Evolutionary conservation across 2,329 filamentous ascomycete species (phyloP).

Genomic region (Scedosporium minutisporum): DNA sequence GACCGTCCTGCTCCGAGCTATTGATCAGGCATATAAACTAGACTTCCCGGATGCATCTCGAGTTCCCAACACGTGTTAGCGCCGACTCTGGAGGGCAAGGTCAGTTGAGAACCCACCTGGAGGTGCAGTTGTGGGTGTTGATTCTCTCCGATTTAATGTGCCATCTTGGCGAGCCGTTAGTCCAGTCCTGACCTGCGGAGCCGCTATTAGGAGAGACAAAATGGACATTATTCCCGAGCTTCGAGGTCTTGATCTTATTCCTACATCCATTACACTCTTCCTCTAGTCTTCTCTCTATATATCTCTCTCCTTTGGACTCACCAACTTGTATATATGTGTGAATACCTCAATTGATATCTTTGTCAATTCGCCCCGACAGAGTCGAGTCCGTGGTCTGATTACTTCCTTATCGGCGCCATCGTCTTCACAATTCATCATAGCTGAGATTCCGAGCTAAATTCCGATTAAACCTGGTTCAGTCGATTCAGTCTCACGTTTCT

Average conservation of each 20-base stretch:
- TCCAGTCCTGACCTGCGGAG: neutral
- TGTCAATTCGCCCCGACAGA: too few relatives aligned
- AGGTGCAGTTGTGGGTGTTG: neutral
- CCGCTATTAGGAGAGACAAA: neutral
- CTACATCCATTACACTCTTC: neutral
- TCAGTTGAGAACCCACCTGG: neutral
- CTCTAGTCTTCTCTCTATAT: neutral
- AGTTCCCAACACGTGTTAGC: too few relatives aligned
- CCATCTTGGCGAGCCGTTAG: neutral
- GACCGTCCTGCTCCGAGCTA: too few relatives aligned
- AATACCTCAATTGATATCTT: too few relatives aligned
- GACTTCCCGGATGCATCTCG: too few relatives aligned
- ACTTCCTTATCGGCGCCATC: too few relatives aligned
- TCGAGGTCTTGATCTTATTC: neutral
- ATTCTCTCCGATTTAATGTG: neutral
- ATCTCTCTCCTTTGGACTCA: neutral
- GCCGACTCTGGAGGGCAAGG: too few relatives aligned
- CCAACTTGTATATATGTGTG: neutral
- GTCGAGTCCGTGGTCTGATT: too few relatives aligned
- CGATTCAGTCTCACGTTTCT: neutral
- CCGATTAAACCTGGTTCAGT: neutral
- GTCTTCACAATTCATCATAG: neutral
- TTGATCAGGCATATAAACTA: too few relatives aligned
- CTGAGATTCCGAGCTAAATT: neutral
- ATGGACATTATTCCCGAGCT: neutral